phyloP scores from a whole-genome alignment of 1,284 basidiomycete species.

The Trametes sp. region DNA sequence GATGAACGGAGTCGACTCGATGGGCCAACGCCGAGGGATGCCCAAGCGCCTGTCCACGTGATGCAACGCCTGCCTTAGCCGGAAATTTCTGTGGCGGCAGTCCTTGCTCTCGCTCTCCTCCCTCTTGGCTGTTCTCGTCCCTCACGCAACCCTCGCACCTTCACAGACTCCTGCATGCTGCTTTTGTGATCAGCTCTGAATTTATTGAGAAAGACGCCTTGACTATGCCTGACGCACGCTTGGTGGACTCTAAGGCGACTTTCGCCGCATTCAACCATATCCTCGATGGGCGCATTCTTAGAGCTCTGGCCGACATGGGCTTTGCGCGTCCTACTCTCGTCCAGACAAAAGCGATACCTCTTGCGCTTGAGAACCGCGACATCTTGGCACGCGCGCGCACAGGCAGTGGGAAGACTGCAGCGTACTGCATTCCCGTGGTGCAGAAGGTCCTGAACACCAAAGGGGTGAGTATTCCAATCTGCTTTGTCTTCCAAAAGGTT shows the following conservation, averaged over 20 bases:
- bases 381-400: slow-evolving; percentile 94
- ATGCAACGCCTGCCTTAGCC: no score
- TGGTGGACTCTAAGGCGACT: slow-evolving; percentile 60
- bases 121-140: no score
- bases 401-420: slow-evolving; percentile 97
- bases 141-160: no score
- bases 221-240: slow-evolving; percentile 50
- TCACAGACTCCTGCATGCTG: no score
- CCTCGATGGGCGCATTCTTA: slow-evolving; percentile 78
- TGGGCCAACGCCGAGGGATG: no score
- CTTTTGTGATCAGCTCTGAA: not conserved
- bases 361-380: slow-evolving; percentile 90
- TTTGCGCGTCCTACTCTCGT: slow-evolving; percentile 87
- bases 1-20: no score
- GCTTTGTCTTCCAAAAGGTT: slow-evolving; percentile 29
- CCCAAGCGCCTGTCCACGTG: no score
- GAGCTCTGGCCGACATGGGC: slow-evolving; percentile 82
- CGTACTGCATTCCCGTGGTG: slow-evolving; percentile 91
- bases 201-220: not conserved
- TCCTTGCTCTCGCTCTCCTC: no score
- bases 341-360: slow-evolving; percentile 83
- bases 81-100: no score
- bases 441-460: slow-evolving; percentile 91
- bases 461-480: slow-evolving; percentile 59
- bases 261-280: slow-evolving; percentile 77